Conservation (phyloP, 257 asterid species). For the Solanum appendiculatum region DNA sequence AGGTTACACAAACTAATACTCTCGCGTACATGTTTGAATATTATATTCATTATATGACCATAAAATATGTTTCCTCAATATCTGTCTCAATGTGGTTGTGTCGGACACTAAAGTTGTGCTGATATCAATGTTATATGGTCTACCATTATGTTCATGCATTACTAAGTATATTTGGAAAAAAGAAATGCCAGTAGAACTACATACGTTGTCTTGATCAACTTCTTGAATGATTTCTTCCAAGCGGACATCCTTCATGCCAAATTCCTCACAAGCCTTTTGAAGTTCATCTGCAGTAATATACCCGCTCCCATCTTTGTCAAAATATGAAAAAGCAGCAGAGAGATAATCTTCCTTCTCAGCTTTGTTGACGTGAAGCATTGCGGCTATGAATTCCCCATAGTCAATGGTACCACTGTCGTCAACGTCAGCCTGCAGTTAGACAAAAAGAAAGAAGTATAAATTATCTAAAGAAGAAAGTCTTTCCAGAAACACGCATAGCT, state of each 20-base stretch:
- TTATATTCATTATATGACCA: not conserved
- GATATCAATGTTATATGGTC: not conserved
- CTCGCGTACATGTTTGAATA: not conserved
- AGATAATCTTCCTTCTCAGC: constrained; percentile 18
- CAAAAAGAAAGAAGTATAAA: not conserved
- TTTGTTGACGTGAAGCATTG: constrained; percentile 17
- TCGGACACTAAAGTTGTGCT: not conserved
- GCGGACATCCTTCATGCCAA: constrained; percentile 16
- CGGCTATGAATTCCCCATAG: constrained; percentile 23
- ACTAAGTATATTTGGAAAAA: not conserved
- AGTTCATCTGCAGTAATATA: constrained; percentile 23
- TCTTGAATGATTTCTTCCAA: constrained; percentile 23
- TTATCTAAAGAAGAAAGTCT: not conserved
- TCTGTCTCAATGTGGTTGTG: not conserved
- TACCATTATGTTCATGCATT: not conserved
- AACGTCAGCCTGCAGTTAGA: constrained; percentile 15
- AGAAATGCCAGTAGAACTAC: not conserved
- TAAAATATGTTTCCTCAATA: not conserved
- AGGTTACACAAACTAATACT: not conserved
- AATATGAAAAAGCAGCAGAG: constrained; percentile 18
- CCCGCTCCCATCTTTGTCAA: constrained; percentile 26
- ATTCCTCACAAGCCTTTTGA: constrained; percentile 19
- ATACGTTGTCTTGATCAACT: constrained; percentile 23
- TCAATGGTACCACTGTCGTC: constrained; percentile 23
- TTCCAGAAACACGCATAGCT: not conserved